Base-by-base conservation (phyloP, 1,284 basidiomycete species). In the Caloboletus firmus region DNA sequence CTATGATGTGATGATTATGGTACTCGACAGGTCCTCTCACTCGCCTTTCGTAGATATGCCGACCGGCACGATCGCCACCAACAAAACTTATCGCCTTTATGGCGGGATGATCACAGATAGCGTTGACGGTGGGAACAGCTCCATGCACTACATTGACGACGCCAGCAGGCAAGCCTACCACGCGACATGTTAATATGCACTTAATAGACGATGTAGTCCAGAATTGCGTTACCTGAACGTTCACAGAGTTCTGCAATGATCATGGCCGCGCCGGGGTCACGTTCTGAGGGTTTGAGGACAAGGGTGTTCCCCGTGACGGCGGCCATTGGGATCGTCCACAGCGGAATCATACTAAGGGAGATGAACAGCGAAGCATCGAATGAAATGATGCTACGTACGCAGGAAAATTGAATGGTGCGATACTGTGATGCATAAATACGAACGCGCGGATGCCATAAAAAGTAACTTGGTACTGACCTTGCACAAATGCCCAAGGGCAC, bases 41-140 rank as follows among this genome's bases (percentile, higher is more conserved):
- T 61, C 64, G 85, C 86, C 93, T 80, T 62, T 95, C 84, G 70
- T 94, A 98, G 62, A 99, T 98, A 69, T 98, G 95, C 62, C 85
- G 87, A 41, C 96, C 96, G 13, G 96, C 96, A 41, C 81, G 81
- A 73, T 99, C 93, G 39, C 94, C 93, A 24, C 96, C 96, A n/a
- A 99, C 96, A 69, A 99, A 98, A 62, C 91, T 93, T 70, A 98
- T 95, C 10, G 95, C 96, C 68, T 87, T 94, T 77, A 98, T 94
- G 8, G 80, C 76, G 15, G 93, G 89, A 68, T 95, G 84, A 70
- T 98, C 95, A 70, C 95, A 98, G 58, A 99, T 92, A 28, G 89
- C 85, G 67, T 98, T 97, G 52, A 99, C 96, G 1, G 91, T 93
- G 10, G 89, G 84, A 30, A 91, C 85, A 18, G 87, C 85, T 28